These are phyloP conservation scores for Syzygium jambos DNA, from an alignment of 345 rosid genomes.

Conservation along the genomic window DNA sequence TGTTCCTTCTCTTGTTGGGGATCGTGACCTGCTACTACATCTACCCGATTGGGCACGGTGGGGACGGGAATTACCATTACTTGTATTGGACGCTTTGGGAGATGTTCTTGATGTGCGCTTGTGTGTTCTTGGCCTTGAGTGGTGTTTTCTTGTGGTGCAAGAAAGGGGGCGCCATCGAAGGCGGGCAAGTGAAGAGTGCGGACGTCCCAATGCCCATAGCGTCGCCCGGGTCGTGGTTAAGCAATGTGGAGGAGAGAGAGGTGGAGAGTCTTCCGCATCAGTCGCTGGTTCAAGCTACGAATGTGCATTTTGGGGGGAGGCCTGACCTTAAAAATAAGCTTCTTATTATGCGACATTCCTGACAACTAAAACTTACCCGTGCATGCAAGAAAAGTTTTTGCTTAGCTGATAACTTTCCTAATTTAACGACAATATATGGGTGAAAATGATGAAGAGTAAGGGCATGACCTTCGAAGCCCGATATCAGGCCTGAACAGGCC, in stretches of 20 bases:
- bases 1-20: constrained; percentile 22
- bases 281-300: constrained; percentile 10
- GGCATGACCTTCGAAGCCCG: background rate
- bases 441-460: background rate
- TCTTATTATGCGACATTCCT: background rate
- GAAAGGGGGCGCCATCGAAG: background rate
- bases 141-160: constrained; percentile 19
- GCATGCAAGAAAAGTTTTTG: background rate
- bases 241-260: constrained; percentile 1
- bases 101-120: constrained; percentile 10
- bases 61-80: background rate
- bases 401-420: background rate
- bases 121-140: constrained; percentile 12
- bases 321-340: constrained; percentile 30
- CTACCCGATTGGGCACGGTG: constrained; percentile 11
- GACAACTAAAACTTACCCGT: background rate
- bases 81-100: background rate
- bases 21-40: constrained; percentile 20
- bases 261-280: constrained; percentile 21
- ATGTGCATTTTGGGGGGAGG: constrained; percentile 18
- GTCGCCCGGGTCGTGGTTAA: background rate
- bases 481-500: background rate
- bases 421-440: background rate
- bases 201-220: constrained; percentile 1
- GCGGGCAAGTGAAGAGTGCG: constrained; percentile 8